Evolutionary conservation across 2,329 filamentous ascomycete genomes (phyloP), one percentile per base, ranked within the genome.

Genomic region (Fusarium liriodendri): DNA sequence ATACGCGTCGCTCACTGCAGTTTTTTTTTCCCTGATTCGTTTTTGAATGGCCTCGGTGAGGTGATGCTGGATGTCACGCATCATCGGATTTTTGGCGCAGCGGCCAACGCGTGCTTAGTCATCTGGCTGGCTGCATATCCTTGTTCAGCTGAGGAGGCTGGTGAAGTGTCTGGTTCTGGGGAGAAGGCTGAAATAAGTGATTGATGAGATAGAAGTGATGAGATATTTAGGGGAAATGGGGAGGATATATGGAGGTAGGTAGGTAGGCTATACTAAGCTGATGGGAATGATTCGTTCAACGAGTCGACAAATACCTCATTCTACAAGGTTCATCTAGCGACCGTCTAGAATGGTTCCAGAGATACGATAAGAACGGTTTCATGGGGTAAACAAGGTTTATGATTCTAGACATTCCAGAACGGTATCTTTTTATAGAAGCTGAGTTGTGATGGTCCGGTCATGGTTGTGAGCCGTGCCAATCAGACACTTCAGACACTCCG

Each of bases 81-180:
- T 72, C 66, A 25, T 60, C 60, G 64, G 63, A 73, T 59, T 73
- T 73, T 73, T 54, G 62, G 35, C 32, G 32, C 52, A 33, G 38
- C 47, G 25, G 68, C 45, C 47, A 61, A 50, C 18, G 16, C 18
- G 38, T 8, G 72, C 70, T 75, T 71, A 75, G 63, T 68, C 64
- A 75, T 66, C 73, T 16, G 20, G 29, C 47, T 29, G 33, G 29
- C 47, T 29, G 33, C 45, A 40, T 40, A 55, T 35, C 61, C 60
- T 52, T 25, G 40, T 61, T 29, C 18, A 47, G 29, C 40, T 47
- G 40, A 50, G 47, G 47, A 29, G 47, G 47, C 27, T 52, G 47
- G 47, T 52, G 47, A 52, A 29, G 27, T 52, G 18, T 13, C 10
- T 29, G 27, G 18, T 7, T n/a, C n/a, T 47, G 14, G 22, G 25